phyloP scores from a whole-genome alignment of 2,329 filamentous ascomycete genomes.

The Rutstroemia sp. region DNA sequence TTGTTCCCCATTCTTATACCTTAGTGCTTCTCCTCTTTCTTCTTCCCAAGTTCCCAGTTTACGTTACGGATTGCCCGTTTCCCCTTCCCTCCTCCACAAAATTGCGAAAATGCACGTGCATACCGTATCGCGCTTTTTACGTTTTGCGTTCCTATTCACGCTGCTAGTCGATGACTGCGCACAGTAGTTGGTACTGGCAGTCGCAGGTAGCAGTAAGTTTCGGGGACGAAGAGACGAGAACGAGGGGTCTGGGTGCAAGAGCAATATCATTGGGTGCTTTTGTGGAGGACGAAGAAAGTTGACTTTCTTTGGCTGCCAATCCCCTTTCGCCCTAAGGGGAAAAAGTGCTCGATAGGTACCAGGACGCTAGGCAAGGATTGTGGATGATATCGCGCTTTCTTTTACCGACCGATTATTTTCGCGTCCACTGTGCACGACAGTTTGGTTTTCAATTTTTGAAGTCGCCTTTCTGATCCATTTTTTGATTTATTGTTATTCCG shows the following conservation, averaged over 20 bases:
- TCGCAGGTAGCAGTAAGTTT: not conserved
- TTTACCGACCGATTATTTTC: slow-evolving; percentile 1
- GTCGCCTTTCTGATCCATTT: not conserved
- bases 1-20: not conserved
- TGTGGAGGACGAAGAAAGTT: not conserved
- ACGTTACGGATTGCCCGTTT: not conserved
- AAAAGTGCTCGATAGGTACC: not conserved
- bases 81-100: slow-evolving; percentile 7
- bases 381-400: slow-evolving; percentile 2
- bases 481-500: not conserved
- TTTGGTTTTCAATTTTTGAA: not conserved
- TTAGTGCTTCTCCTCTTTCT: not conserved
- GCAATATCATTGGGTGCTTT: not conserved
- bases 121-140: not conserved
- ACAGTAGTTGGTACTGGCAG: not conserved
- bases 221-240: not conserved
- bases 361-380: slow-evolving; percentile 1
- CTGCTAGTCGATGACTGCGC: not conserved
- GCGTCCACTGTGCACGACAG: not conserved
- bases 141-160: not conserved
- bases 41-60: slow-evolving; percentile 2
- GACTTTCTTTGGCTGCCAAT: too few species aligned
- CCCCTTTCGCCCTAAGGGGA: not conserved
- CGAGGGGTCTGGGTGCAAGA: not conserved
- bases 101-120: slow-evolving; percentile 5